Base-by-base conservation (phyloP, 2,329 filamentous ascomycete species). In the Phoma herbarum region DNA sequence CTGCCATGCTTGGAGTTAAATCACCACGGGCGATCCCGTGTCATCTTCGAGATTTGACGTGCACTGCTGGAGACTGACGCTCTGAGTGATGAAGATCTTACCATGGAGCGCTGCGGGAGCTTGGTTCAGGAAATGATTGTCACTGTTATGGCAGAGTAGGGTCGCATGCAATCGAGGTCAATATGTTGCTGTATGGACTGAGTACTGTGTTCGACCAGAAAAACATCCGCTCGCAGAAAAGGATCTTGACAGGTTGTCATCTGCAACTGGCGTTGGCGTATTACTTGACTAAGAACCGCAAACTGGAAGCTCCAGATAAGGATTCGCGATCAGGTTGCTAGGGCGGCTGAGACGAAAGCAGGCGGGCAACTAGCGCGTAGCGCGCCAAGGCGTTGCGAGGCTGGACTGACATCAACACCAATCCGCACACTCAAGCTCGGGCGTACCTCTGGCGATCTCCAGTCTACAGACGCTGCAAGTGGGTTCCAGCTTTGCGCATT, bases 381-480 rank as follows among this genome's bases (percentile, higher is more conserved):
- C 49, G 56, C 20, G 56, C 37, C 49, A 44, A 45, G 56, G 5
- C 35, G 37, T 14, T 23, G 45, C 20, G 56, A 59, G 56, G 56
- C 56, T 54, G 56, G 45, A 22, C 41, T 54, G 56, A 59, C 56
- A 54, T 59, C 56, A 59, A 59, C 56, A 59, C 49, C 45, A 26
- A 22, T 45, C 29, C 18, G 18, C 43, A 35, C 55, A 25, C 52
- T 31, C 29, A 42, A 52, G 56, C 45, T 59, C 45, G 50, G 50
- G 33, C 46, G 44, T 47, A 45, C 37, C 50, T 39, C 49, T 48
- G 23, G 33, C 41, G n/a, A 22, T 16, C 41, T 10, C 41, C 12
- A 25, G 33, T 14, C 46, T 25, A 20, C 31, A 54, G 56, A 50
- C 46, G 23, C 23, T 50, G 26, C 39, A 29, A 25, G 14, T 14